phyloP scores from a whole-genome alignment of 1,284 basidiomycete genomes.

The Malassezia yamatoensis region DNA sequence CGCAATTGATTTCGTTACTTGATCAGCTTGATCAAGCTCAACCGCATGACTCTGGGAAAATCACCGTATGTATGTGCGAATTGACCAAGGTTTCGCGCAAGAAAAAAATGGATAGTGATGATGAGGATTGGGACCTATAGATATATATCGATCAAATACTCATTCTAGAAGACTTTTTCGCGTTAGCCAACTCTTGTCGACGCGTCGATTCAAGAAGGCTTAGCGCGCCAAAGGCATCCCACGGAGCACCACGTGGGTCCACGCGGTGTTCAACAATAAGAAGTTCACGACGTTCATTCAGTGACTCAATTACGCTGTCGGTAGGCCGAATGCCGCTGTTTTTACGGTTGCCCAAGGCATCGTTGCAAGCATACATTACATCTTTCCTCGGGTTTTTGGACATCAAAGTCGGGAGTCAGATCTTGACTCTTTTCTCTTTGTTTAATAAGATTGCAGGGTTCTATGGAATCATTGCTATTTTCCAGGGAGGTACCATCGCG shows the following conservation, averaged over 20 bases:
- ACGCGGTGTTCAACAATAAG: not conserved
- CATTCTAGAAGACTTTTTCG: too few relatives aligned
- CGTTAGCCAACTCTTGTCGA: too few relatives aligned
- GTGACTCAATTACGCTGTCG: not conserved
- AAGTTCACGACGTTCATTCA: not conserved
- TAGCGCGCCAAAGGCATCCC: not conserved
- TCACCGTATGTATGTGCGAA: constrained; percentile 32
- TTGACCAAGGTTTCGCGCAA: constrained; percentile 10
- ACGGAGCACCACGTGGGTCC: not conserved
- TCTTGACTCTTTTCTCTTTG: constrained; percentile 51
- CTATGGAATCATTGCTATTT: constrained; percentile 83
- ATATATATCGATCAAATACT: too few relatives aligned
- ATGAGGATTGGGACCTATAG: constrained; percentile 18
- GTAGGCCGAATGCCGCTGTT: constrained; percentile 27
- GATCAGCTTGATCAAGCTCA: constrained; percentile 65
- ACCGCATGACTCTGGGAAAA: constrained; percentile 26
- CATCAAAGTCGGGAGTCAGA: constrained; percentile 43
- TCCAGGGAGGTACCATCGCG: constrained; percentile 75
- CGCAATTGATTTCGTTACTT: constrained; percentile 77
- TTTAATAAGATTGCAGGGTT: constrained; percentile 97
- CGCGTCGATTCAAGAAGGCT: not conserved
- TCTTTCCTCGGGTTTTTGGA: constrained; percentile 45
- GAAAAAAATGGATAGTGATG: constrained; percentile 14
- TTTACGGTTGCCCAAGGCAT: constrained; percentile 30
- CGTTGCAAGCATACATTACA: constrained; percentile 31